Evolutionary conservation across 116 monocot genomes (phyloP).

Genomic region (Iris pallida): DNA sequence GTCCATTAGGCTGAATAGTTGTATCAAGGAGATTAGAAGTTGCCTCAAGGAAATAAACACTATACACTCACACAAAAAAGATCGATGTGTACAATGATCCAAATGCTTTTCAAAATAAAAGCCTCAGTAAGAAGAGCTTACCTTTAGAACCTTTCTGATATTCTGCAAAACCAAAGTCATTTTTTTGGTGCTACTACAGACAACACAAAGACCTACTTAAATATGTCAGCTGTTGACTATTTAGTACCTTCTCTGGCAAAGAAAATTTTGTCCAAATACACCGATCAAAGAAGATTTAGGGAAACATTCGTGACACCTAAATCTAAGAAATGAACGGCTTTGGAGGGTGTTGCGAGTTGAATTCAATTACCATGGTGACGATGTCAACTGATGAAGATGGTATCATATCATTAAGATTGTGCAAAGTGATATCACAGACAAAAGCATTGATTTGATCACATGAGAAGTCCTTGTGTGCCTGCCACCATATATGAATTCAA

Average conservation of each 20-base stretch:
- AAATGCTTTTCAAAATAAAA: background rate
- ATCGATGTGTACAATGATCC: background rate
- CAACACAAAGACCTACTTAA: constrained; percentile 86
- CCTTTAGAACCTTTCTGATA: constrained; percentile 75
- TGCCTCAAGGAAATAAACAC: background rate
- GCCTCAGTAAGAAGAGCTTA: constrained; percentile 20
- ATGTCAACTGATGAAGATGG: constrained; percentile 77
- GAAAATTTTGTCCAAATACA: constrained; percentile 1
- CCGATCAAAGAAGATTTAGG: background rate
- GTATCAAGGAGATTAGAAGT: background rate
- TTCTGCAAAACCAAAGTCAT: constrained; percentile 82
- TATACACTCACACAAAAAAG: background rate
- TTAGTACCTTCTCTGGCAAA: background rate
- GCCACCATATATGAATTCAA: constrained; percentile 19
- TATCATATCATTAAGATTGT: constrained; percentile 50
- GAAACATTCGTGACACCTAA: background rate
- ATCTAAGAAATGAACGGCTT: constrained; percentile 3
- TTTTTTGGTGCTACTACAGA: constrained; percentile 96
- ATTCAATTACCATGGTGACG: constrained; percentile 74
- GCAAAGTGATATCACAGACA: constrained; percentile 75
- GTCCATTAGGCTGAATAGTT: constrained; percentile 70
- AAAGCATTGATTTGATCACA: constrained; percentile 69
- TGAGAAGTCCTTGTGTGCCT: constrained; percentile 77
- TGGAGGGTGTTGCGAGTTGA: background rate
- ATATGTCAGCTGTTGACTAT: constrained; percentile 50